These are phyloP conservation scores for Aspergillus glaucus DNA, from an alignment of 2,329 filamentous ascomycete species.

Conservation along the genomic window DNA sequence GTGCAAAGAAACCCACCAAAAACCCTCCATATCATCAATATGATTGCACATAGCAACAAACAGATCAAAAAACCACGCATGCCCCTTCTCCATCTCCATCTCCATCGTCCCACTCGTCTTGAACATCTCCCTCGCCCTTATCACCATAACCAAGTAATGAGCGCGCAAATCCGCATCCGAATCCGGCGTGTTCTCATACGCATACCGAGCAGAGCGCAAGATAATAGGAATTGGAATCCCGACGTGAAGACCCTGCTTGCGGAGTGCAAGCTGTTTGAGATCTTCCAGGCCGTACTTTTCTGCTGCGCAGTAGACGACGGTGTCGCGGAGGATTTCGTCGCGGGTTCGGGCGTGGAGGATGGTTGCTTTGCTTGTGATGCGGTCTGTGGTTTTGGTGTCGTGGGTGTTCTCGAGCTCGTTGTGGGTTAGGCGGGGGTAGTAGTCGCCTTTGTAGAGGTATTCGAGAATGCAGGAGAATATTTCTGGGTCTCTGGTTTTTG, in stretches of 20 bases:
- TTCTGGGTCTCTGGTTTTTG: slow-evolving; percentile 66
- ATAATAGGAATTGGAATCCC: slow-evolving; percentile 90
- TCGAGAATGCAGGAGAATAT: slow-evolving; percentile 90
- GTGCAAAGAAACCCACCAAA: slow-evolving; percentile 50
- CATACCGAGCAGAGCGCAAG: slow-evolving; percentile 86
- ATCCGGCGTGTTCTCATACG: slow-evolving; percentile 91
- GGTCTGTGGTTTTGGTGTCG: slow-evolving; percentile 51
- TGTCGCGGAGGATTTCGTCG: slow-evolving; percentile 80
- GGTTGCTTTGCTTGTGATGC: slow-evolving; percentile 64
- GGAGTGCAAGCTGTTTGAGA: slow-evolving; percentile 82
- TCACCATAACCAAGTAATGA: slow-evolving; percentile 95
- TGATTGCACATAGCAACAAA: slow-evolving; percentile 98
- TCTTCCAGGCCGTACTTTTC: slow-evolving; percentile 87
- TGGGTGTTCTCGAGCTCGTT: slow-evolving; percentile 77
- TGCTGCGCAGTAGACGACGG: slow-evolving; percentile 87
- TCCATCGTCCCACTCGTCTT: slow-evolving; percentile 99
- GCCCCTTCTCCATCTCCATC: slow-evolving; percentile 93
- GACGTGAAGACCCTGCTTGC: slow-evolving; percentile 89
- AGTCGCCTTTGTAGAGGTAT: slow-evolving; percentile 95
- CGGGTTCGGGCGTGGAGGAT: slow-evolving; percentile 69
- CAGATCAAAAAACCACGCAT: slow-evolving; percentile 94
- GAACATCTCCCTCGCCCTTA: slow-evolving; percentile 94
- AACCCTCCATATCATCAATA: slow-evolving; percentile 89
- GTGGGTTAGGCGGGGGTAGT: slow-evolving; percentile 82
- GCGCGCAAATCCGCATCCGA: slow-evolving; percentile 87